Evolutionary conservation across 2,329 filamentous ascomycete species (phyloP), one percentile per base, ranked within the genome.

Genomic region (Aspergillus puulaauensis): DNA sequence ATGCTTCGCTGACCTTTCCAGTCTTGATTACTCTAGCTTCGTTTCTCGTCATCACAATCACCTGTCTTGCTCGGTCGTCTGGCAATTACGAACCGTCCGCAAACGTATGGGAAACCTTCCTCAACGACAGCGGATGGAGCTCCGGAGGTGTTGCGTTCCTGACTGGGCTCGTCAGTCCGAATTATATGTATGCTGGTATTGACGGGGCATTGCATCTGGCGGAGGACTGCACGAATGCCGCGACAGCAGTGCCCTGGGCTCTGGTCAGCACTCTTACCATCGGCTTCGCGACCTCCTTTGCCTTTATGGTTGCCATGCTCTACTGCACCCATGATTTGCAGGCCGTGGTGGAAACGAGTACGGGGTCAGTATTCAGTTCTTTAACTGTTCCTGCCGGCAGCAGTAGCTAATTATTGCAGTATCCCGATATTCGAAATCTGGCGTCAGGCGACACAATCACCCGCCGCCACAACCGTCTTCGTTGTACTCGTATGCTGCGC

Each of bases 121-220:
- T 35, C 24, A 35, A 48, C 45, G 24, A 12, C 5, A 24, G 12
- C 45, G 47, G 24, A 24, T 35, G 24, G n/a, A 45, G 17, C 4
- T n/a, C 64, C 2, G 41, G 50, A 12, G 76, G 75, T 7, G 59
- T 75, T 11, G 71, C 70, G 27, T 78, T 77, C 49, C 64, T 78
- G 6, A 78, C 72, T 0, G 76, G 76, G 0, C 65, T 79, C 6
- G 64, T 74, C 12, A 73, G 72, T 24, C 69, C 74, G 0, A 73
- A 72, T 23, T 77, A 71, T 58, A 74, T 75, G 54, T 76, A 71
- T 61, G 70, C 69, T 6, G 74, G 75, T 0, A 52, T 61, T 17
- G 70, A 74, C 44, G 67, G 65, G 9, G 68, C 67, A 9, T 61
- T 69, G n/a, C 73, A 74, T 62, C 68, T 74, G 51, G 68, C 69